Evolutionary conservation across 306 rosid genomes (phyloP).

Genomic region (Neltuma alba): DNA sequence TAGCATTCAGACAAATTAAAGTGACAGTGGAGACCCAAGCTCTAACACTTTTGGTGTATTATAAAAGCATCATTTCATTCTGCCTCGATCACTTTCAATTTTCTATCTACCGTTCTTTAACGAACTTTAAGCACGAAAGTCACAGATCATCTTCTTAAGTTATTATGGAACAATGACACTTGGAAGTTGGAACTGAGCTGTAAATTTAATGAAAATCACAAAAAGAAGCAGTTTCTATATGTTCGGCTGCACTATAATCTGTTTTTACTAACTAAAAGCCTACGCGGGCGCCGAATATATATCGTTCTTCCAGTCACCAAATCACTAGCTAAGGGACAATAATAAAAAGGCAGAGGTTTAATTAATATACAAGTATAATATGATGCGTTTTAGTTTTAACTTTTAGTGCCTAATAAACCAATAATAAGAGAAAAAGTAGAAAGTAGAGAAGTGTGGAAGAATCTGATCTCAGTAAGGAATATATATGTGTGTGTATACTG

Average conservation of each 20-base stretch:
- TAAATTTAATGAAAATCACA: conserved; percentile 32
- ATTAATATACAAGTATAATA: background rate
- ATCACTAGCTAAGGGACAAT: conserved; percentile 21
- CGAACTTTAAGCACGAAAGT: background rate
- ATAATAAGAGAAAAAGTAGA: conserved; percentile 22
- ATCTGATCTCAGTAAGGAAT: background rate
- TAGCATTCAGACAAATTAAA: no score
- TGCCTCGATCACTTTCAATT: background rate
- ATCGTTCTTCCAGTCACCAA: conserved; percentile 37
- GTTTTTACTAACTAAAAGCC: conserved; percentile 21
- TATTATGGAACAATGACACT: background rate
- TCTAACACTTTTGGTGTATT: background rate
- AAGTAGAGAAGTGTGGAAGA: background rate
- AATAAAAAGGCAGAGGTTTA: background rate
- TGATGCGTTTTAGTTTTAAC: background rate
- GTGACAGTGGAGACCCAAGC: background rate
- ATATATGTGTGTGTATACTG: background rate
- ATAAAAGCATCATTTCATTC: background rate
- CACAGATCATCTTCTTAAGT: background rate
- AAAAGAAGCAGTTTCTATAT: conserved; percentile 8
- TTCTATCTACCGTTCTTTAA: background rate
- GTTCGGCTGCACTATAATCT: conserved; percentile 16
- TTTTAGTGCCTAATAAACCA: background rate
- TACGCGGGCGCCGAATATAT: conserved; percentile 6
- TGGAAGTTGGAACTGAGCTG: conserved; percentile 37